Base-by-base conservation (phyloP, 2,329 filamentous ascomycete species). In the Tolypocladium guangdongense region DNA sequence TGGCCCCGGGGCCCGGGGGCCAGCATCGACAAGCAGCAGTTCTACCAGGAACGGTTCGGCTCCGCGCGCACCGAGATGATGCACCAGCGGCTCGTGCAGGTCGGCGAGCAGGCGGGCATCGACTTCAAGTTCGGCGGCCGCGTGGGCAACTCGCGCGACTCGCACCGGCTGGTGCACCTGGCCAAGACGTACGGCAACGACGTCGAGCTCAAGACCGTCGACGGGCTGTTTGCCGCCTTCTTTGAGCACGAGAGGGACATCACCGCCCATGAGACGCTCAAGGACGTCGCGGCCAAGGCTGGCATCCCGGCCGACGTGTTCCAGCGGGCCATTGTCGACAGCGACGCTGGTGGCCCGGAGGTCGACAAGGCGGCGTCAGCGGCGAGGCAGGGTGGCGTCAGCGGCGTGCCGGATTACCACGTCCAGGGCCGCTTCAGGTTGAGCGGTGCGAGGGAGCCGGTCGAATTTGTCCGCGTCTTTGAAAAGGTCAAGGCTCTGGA, bases 361-460 rank as follows among this genome's bases (percentile, higher is more conserved):
- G 68, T 72, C 4, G 69, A 72, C 49, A 55, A 59, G 45, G 60
- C 64, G 3, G 64, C 63, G 10, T 52, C 53, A 12, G 56, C 55
- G 48, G 68, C 68, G 3, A 62, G 63, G 47, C 54, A 54, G 32
- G 57, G 58, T 1, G 68, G 67, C 35, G 67, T 91, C 52, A 74
- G 71, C 39, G 87, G 86, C 0, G 87, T 91, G 55, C 87, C 88
- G 14, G 82, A 87, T 62, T 89, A 87, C 66, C 81, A 82, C 5
- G 77, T 93, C 53, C 86, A 90, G 64, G 82, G 77, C 2, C 71
- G 71, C 58, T 89, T 80, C 66, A 76, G 82, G 57, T 72, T 91
- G 24, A 80, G 82, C 16, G 88, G 88, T 2, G 86, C 85, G 39
- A 83, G 89, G 69, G 80, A 84, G 54, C 76, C 82, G 1, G 74